These are phyloP conservation scores for Hypoxylon sp. DNA, from an alignment of 2,329 filamentous ascomycete species.

Conservation along the genomic window DNA sequence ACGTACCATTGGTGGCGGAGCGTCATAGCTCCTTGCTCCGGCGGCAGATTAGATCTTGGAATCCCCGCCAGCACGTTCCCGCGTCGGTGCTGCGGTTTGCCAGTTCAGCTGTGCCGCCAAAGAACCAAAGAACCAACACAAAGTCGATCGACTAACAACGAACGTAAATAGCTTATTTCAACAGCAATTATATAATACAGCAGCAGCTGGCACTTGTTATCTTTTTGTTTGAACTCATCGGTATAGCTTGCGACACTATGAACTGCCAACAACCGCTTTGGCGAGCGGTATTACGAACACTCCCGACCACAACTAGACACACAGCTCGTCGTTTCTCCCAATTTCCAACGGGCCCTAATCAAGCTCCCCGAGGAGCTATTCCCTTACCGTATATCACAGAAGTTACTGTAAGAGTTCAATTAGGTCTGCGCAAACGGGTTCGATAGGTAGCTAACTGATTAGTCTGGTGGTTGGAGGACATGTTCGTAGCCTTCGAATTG, in stretches of 20 bases:
- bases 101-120: conserved; percentile 15
- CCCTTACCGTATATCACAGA: conserved; percentile 73
- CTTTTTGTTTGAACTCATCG: background rate
- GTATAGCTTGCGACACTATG: conserved; percentile 51
- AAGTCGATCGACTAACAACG: conserved; percentile 13
- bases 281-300: conserved; percentile 56
- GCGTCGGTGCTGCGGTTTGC: conserved; percentile 7
- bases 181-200: conserved; percentile 4
- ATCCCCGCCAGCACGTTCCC: conserved; percentile 15
- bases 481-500: conserved; percentile 66
- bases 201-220: background rate
- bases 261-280: conserved; percentile 55
- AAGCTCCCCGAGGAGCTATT: conserved; percentile 56
- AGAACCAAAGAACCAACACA: conserved; percentile 12
- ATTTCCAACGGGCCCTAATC: conserved; percentile 56
- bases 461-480: conserved; percentile 84
- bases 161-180: conserved; percentile 27
- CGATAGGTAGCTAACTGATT: conserved; percentile 53
- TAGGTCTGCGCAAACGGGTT: conserved; percentile 5
- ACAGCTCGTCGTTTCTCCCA: conserved; percentile 61
- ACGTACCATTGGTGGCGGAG: conserved; percentile 9
- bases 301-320: conserved; percentile 49
- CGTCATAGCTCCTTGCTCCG: conserved; percentile 21
- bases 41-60: conserved; percentile 23
- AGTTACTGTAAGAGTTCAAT: conserved; percentile 60